These are phyloP conservation scores for Aspergillus proliferans DNA, from an alignment of 2,329 filamentous ascomycete species.

Conservation along the genomic window DNA sequence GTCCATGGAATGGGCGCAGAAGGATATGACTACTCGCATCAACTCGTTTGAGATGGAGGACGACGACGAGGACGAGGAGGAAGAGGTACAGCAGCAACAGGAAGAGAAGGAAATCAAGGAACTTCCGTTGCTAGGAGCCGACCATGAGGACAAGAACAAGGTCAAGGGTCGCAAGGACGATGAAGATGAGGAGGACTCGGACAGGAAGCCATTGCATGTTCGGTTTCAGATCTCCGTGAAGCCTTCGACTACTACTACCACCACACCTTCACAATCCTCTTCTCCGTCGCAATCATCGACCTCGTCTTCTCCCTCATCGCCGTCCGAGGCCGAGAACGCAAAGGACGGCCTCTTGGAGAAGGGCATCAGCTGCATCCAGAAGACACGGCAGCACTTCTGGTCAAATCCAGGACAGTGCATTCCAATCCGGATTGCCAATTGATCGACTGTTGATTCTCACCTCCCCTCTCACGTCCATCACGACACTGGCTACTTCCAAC, in stretches of 20 bases:
- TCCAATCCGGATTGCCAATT: conserved; percentile 16
- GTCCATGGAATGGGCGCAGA: conserved; percentile 29
- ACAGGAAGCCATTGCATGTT: conserved; percentile 7
- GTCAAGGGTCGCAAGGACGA: not conserved
- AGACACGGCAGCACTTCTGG: conserved; percentile 22
- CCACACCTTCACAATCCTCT: not conserved
- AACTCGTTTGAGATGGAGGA: conserved; percentile 32
- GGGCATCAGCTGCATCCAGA: conserved; percentile 22
- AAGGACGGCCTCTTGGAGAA: conserved; percentile 18
- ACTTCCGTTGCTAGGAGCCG: not conserved
- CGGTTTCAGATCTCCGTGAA: conserved; percentile 12
- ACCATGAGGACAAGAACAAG: conserved; percentile 7
- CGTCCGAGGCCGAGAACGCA: not conserved
- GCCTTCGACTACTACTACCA: not conserved
- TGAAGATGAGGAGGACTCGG: conserved; percentile 1
- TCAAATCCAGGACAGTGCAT: conserved; percentile 16
- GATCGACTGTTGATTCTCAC: not conserved
- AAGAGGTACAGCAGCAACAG: conserved; percentile 12
- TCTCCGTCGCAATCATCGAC: conserved; percentile 1
- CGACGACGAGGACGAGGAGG: conserved; percentile 23
- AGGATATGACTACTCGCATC: conserved; percentile 30
- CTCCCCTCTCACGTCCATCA: too few relatives aligned
- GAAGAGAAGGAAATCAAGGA: conserved; percentile 2
- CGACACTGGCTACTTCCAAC: too few relatives aligned
- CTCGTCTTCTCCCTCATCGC: conserved; percentile 1